Base-by-base conservation (phyloP, 2,329 filamentous ascomycete genomes). In the Pseudogymnoascus sp. region DNA sequence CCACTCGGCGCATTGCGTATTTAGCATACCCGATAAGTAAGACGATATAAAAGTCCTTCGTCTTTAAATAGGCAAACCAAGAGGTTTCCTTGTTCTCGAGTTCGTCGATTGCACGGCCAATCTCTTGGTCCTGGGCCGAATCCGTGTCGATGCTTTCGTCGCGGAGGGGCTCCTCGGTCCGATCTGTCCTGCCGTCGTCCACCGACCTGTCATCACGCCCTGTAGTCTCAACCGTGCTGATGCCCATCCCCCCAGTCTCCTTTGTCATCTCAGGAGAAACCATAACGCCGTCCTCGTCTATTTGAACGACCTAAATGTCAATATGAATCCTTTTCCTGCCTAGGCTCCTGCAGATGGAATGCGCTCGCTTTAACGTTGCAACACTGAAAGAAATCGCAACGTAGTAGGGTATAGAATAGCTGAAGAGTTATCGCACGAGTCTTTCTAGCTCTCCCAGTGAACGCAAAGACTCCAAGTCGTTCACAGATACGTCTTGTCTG, bases 11-110 rank as follows among this genome's bases (percentile, higher is more conserved):
- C 64, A 57, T 68, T 60, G 60, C 59, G 22, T 57, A 38, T 60
- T 60, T 41, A 68, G 75, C 77, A 67, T 74, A 85, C 78, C 91
- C 91, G 63, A 97, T 77, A 57, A 84, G 63, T 68, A 97, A 78
- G 43, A 96, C 85, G 67, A 90, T 77, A 84, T 91, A 97, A 73
- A 99, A 97, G 72, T 97, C 90, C 70, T 81, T 81, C 9, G 92
- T 96, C 67, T 80, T 81, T 65, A 97, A 79, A 76, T 94, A 97
- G 43, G 87, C 81, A 75, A 82, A 87, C 84, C 84, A 87, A 65
- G 75, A 77, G 47, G 78, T 76, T 30, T 78, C 78, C 67, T 74
- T 75, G 60, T 76, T 74, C 73, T 87, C 81, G 67, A 87, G 75
- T 39, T 77, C 74, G 61, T 81, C 76, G 57, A 87, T 76, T 35